A percentile compares a stretch with the other conserved stretches of the same genome.
Conservation (phyloP, 2,329 filamentous ascomycete genomes). For the Fusarium brevicatenulatum region DNA sequence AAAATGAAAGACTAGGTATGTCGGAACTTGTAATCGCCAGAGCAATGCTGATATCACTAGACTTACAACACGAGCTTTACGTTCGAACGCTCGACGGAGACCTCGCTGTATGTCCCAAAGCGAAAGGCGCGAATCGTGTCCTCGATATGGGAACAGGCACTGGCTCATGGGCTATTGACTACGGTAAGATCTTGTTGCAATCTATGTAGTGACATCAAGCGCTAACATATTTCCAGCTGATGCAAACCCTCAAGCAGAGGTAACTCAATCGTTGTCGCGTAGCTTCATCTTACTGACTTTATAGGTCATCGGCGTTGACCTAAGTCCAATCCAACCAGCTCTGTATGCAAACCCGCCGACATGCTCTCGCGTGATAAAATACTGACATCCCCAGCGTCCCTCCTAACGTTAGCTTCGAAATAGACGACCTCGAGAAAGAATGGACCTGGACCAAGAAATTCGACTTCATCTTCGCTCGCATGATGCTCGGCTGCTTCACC, state of each 20-base stretch:
- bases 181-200: not conserved
- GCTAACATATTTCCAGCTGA: not conserved
- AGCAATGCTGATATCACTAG: not conserved
- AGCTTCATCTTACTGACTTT: not conserved
- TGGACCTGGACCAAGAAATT: slow-evolving; percentile 21
- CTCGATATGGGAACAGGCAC: not conserved
- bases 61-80: not conserved
- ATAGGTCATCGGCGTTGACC: slow-evolving; percentile 27
- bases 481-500: slow-evolving; percentile 1
- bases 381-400: slow-evolving; percentile 7
- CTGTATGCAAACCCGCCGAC: not conserved
- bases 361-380: fast-evolving
- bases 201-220: not conserved
- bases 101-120: not conserved
- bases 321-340: slow-evolving; percentile 30
- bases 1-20: not conserved
- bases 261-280: not conserved
- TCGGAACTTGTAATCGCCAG: fast-evolving
- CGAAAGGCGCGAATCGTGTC: not conserved
- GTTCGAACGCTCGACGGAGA: not conserved
- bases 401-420: slow-evolving; percentile 17
- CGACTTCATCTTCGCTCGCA: slow-evolving; percentile 26
- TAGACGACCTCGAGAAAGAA: slow-evolving; percentile 30
- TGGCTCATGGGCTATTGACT: not conserved
- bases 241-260: not conserved